Evolutionary conservation across 345 rosid species (phyloP), one percentile per base, ranked within the genome.

Genomic region (Camelina neglecta): DNA sequence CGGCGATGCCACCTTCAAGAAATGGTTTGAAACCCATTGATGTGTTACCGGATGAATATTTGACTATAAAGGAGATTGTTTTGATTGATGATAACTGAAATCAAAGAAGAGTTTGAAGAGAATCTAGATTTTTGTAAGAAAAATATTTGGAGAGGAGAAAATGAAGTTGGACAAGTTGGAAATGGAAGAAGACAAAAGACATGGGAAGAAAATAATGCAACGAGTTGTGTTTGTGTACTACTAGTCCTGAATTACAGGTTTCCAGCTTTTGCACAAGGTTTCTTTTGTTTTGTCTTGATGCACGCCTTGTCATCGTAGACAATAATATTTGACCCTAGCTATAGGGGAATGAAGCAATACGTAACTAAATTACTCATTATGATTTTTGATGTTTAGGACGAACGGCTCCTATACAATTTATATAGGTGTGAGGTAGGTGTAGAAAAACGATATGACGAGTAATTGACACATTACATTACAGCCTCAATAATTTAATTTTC

Each of bases 1-100:
- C 89, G 18, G 97, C 93, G 60, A 92, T 79, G 33, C 97, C 97
- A 10, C 96, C 96, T 54, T 90, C 96, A 6, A 82, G 90, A 50
- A 92, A 92, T 4, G 93, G 90, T 79, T 90, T 92, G n/a, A 85
- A 75, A 13, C 93, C 97, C 97, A 90, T 90, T 38, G 53, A 3
- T 24, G 5, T 59, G 24, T 59, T 20, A 35, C 15, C 13, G 18
- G 68, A 53, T 4, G 44, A 56, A 7, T 35, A 35, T 73, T 69
- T 58, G 33, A 66, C 8, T 11, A 16, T 55, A 18, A 63, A 63
- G 2, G 65, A 74, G 39, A 6, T 35, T 74, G 26, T 33, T 61
- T 13, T 75, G 63, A 7, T 15, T 10, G 29, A 18, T 59, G 44
- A 24, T 21, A 41, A 53, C 5, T 42, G 21, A 47, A 39, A 39